Evolutionary conservation across 1,284 basidiomycete species (phyloP).

Genomic region (Lentinula novae-zelandiae): DNA sequence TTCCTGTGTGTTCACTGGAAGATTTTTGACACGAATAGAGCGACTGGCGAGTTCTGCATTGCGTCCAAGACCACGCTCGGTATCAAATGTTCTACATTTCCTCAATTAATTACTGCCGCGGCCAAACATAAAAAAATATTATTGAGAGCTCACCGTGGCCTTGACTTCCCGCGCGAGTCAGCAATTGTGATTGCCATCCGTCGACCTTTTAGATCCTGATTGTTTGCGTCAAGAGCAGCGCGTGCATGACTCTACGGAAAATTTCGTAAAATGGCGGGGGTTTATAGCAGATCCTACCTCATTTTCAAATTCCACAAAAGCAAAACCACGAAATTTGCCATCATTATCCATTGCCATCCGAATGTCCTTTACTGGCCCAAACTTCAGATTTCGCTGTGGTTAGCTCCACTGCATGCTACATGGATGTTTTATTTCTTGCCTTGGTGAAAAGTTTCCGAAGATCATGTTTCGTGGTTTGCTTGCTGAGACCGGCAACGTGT

Average conservation of each 20-base stretch:
- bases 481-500: constrained; percentile 82
- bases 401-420: neutral
- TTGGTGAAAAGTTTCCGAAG: constrained; percentile 73
- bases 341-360: constrained; percentile 74
- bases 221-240: constrained; percentile 75
- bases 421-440: constrained; percentile 34
- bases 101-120: neutral
- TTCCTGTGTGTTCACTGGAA: constrained; percentile 74
- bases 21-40: constrained; percentile 69
- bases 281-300: constrained; percentile 46
- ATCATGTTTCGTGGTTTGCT: constrained; percentile 70
- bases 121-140: neutral
- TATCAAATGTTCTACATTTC: constrained; percentile 32
- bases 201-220: constrained; percentile 80
- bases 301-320: constrained; percentile 88
- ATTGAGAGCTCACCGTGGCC: constrained; percentile 39
- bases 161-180: constrained; percentile 63
- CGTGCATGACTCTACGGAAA: constrained; percentile 61
- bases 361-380: constrained; percentile 78
- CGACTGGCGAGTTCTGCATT: constrained; percentile 63
- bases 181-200: constrained; percentile 82
- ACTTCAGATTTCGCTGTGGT: constrained; percentile 42
- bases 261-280: neutral
- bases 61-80: constrained; percentile 55
- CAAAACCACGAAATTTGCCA: constrained; percentile 80